These are phyloP conservation scores for Clathrus columnatus DNA, from an alignment of 768 basidiomycete species.

Conservation along the genomic window DNA sequence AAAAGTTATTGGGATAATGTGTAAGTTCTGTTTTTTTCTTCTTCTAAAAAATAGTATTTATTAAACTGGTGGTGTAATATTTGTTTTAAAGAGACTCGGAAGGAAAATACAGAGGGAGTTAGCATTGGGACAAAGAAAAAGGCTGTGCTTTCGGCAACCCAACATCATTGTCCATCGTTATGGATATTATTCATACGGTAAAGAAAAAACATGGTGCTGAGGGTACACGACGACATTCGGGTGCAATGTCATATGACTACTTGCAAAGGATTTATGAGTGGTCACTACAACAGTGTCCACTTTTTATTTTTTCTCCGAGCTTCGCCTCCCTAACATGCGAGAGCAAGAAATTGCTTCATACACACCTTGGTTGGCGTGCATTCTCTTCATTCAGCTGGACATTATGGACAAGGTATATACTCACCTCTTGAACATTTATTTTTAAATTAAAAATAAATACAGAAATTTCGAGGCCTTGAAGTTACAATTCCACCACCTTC, in stretches of 20 bases:
- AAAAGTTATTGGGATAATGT: conserved; percentile 22
- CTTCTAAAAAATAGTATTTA: background rate
- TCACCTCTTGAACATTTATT: background rate
- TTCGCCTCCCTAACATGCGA: background rate
- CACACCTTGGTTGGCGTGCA: conserved; percentile 24
- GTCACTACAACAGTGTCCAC: conserved; percentile 19
- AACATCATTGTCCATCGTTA: conserved; percentile 18
- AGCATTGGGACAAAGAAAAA: conserved; percentile 19
- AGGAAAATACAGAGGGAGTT: conserved; percentile 19
- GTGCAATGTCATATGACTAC: conserved; percentile 26
- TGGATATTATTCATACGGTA: conserved; percentile 19
- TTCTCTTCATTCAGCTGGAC: conserved; percentile 23
- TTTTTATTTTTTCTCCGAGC: background rate
- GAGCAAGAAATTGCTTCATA: conserved; percentile 6
- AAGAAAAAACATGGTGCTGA: conserved; percentile 17
- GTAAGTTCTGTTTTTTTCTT: conserved; percentile 15
- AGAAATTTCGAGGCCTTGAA: conserved; percentile 4
- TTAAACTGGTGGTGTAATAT: background rate
- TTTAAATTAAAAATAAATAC: background rate
- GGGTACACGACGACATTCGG: conserved; percentile 21
- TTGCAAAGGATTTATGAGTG: conserved; percentile 21
- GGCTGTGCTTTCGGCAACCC: conserved; percentile 23
- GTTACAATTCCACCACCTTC: background rate
- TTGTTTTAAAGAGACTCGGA: background rate
- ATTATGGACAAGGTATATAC: conserved; percentile 25